A percentile compares a stretch with the other conserved stretches of the same genome.
phyloP scores from a whole-genome alignment of 2,329 filamentous ascomycete species.

The Fusarium camptoceras region DNA sequence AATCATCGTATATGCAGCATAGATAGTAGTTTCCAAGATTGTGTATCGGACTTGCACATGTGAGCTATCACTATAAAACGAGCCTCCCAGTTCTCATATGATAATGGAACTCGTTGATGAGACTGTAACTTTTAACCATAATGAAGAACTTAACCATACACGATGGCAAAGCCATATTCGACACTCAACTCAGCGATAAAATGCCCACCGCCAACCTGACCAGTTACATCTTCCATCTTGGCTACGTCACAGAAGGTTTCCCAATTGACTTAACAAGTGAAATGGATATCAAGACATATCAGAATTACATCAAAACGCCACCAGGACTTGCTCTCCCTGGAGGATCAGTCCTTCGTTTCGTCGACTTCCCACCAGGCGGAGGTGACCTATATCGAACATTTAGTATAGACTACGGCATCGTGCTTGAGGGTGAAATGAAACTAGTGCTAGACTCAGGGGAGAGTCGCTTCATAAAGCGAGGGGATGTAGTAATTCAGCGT shows the following conservation, averaged over 20 bases:
- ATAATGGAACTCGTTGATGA: neutral
- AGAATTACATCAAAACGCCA: slow-evolving; percentile 13
- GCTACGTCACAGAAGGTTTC: slow-evolving; percentile 29
- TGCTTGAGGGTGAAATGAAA: slow-evolving; percentile 66
- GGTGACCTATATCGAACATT: slow-evolving; percentile 59
- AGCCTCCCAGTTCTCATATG: neutral
- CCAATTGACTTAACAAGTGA: slow-evolving; percentile 24
- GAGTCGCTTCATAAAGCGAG: slow-evolving; percentile 55
- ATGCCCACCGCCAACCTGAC: slow-evolving; percentile 17
- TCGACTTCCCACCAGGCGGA: slow-evolving; percentile 59
- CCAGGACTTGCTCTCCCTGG: slow-evolving; percentile 46
- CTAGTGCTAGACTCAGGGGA: slow-evolving; percentile 63
- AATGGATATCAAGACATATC: slow-evolving; percentile 31
- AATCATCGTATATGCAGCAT: neutral
- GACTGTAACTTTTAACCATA: neutral
- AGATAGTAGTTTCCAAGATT: neutral
- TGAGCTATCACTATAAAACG: neutral
- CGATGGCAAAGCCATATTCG: slow-evolving; percentile 37
- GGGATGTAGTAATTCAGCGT: slow-evolving; percentile 67
- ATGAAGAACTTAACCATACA: neutral
- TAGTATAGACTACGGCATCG: slow-evolving; percentile 66
- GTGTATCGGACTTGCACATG: neutral
- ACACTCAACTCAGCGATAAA: slow-evolving; percentile 27
- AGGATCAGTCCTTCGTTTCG: slow-evolving; percentile 60
- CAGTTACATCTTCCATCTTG: slow-evolving; percentile 36